Evolutionary conservation across 257 asterid species (phyloP), one percentile per base, ranked within the genome.

Genomic region (Lycium ferocissimum): DNA sequence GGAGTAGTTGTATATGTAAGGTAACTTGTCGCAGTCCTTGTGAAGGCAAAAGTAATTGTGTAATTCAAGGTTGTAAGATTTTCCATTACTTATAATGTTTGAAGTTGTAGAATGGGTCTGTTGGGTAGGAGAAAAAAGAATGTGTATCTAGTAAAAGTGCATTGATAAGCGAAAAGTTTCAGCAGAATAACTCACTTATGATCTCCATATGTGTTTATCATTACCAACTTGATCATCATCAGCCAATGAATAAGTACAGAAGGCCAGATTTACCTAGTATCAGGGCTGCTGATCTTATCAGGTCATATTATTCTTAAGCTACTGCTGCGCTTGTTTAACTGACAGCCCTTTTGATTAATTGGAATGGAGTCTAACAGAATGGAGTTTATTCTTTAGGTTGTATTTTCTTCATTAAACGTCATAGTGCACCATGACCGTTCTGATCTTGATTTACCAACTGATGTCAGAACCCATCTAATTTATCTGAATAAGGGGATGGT

Each of bases 371-470:
- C 72, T 14, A 13, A 7, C 73, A 33, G 10, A 66, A 35, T 66
- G 73, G 2, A 66, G 35, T 33, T 26, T 6, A 11, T 65, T 66
- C 45, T 33, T 66, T 66, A 35, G 82, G 45, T 53, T 78, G 82
- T 78, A 78, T 26, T 78, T 78, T 78, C 82, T 78, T 78, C 15
- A 26, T 7, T 78, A 17, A 78, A 78, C 38, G 49, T 7, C 49
- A 53, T 65, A 14, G 33, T 13, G 33, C 7, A 53, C 22, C 14
- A 76, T 47, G 35, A 26, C 26, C 61, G n/a, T 38, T 26, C 2
- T 22, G 63, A 76, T 51, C 82, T 76, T 51, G 47, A 76, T 76
- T 76, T 76, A 76, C 63, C 82, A 76, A 76, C 45, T 26, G 47
- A 51, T 53, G 47, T 76, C 47, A 51, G 26, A 51, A 51, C 26